Base-by-base conservation (phyloP, 208 protist species). In the Crithidia thermophila region DNA sequence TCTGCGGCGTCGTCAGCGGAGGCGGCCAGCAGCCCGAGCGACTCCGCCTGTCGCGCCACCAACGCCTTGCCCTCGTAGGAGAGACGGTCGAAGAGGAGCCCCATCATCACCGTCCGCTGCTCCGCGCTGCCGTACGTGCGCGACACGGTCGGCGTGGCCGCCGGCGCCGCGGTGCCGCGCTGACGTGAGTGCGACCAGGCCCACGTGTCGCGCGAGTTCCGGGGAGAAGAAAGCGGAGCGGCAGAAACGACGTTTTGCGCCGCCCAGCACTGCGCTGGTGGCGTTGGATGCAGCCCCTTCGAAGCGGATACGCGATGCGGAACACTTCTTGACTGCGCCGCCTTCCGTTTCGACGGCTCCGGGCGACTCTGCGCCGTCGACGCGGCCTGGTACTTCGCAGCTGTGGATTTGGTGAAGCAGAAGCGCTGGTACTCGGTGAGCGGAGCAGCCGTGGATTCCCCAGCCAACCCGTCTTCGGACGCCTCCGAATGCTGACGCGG, bases 391-490 rank as follows among this genome's bases (percentile, higher is more conserved):
- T 43, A 61, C 16, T 49, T 20, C 13, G 20, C 5, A 0, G 27
- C 39, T 11, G 55, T 61, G 16, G 55, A 61, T 27, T 49, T 61
- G 20, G 55, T 61, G 16, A 61, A 49, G 55, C 55, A 61, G 55
- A 61, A 61, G 36, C 55, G 55, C 34, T 61, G 55, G 36, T 31
- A 61, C 1, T 36, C 39, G 1, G 55, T 61, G 25, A 61, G 55
- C 6, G 55, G 21, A 8, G 52, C 16, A 3, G 52, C 20, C 7
- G 31, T 13, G 14, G 36, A 36, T 28, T 16, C 53, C 9, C 2
- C 13, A 7, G 30, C n/a, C 7, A 36, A 9, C 40, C 6, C 40
- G 40, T 13, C 6, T n/a, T n/a, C n/a, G n/a, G n/a, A n/a, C n/a
- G n/a, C n/a, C n/a, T n/a, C n/a, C n/a, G n/a, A n/a, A n/a, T n/a